Conservation (phyloP, 495 filamentous ascomycete species). For the Neurospora sp. region DNA sequence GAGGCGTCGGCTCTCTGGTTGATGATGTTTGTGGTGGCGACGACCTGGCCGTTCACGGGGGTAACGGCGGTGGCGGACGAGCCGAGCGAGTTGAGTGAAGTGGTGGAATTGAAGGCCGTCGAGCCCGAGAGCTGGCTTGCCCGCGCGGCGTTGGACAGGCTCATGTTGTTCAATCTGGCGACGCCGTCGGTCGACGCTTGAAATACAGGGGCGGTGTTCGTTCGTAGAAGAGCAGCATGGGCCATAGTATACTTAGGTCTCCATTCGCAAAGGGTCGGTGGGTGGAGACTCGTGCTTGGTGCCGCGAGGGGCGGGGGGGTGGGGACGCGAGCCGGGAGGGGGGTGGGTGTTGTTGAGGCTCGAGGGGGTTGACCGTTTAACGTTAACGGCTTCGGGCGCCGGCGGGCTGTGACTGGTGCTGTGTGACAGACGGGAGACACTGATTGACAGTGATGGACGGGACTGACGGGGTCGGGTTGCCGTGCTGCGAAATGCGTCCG, state of each 20-base stretch:
- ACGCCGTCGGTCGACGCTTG: slow-evolving; percentile 28
- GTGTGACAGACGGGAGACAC: background rate
- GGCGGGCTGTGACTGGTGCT: too few species aligned
- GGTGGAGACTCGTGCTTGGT: slow-evolving; percentile 7
- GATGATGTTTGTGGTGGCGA: slow-evolving; percentile 81
- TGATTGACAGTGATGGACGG: background rate
- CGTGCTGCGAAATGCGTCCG: background rate
- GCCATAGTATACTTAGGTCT: slow-evolving; percentile 32
- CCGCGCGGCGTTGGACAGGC: slow-evolving; percentile 31
- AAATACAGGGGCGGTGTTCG: slow-evolving; percentile 41
- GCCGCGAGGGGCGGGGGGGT: slow-evolving; percentile 8
- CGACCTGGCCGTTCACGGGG: slow-evolving; percentile 43
- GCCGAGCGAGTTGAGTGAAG: slow-evolving; percentile 37
- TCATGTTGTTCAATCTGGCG: slow-evolving; percentile 29
- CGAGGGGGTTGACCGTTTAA: background rate
- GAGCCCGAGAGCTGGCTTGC: slow-evolving; percentile 45
- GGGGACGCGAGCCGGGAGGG: background rate
- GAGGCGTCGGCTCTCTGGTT: slow-evolving; percentile 84
- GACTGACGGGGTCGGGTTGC: background rate
- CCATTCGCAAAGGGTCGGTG: slow-evolving; percentile 24
- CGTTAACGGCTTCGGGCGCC: background rate
- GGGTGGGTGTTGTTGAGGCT: background rate
- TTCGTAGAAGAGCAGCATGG: slow-evolving; percentile 40
- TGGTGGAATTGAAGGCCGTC: slow-evolving; percentile 37
- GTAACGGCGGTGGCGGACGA: slow-evolving; percentile 30